Evolutionary conservation across 371 early-diverging fungal genomes (phyloP).

Genomic region (Apophysomyces variabilis): DNA sequence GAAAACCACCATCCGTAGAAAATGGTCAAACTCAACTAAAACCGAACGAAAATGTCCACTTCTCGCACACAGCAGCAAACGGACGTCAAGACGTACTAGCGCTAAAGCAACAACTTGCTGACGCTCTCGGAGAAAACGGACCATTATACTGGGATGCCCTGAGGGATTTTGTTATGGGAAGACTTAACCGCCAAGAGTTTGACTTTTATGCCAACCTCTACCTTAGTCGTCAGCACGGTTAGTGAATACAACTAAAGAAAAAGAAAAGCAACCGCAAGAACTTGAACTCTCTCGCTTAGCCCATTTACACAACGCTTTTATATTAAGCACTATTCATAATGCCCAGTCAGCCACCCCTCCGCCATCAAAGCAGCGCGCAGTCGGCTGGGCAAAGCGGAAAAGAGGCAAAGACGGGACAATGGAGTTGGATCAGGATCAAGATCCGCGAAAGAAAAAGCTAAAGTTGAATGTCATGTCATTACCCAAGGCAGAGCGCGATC

Average conservation of each 20-base stretch:
- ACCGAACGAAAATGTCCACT: slow-evolving; percentile 21
- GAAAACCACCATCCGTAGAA: neutral
- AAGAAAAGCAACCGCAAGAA: neutral
- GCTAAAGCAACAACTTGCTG: slow-evolving; percentile 79
- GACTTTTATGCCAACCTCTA: slow-evolving; percentile 79
- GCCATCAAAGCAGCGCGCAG: slow-evolving; percentile 64
- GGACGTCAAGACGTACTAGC: slow-evolving; percentile 74
- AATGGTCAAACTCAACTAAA: slow-evolving; percentile 6
- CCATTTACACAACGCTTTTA: slow-evolving; percentile 78
- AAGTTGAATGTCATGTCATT: slow-evolving; percentile 77
- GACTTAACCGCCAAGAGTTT: slow-evolving; percentile 77
- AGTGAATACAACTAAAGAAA: neutral
- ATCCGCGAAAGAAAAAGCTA: slow-evolving; percentile 62
- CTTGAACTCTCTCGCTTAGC: slow-evolving; percentile 45
- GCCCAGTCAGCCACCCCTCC: slow-evolving; percentile 75
- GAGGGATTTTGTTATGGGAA: slow-evolving; percentile 78
- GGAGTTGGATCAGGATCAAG: slow-evolving; percentile 46
- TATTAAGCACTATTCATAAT: slow-evolving; percentile 79
- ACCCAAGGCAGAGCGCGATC: slow-evolving; percentile 72
- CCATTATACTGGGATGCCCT: slow-evolving; percentile 80
- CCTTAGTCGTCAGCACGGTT: slow-evolving; percentile 67
- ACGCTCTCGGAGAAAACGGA: slow-evolving; percentile 79
- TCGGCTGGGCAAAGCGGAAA: slow-evolving; percentile 70
- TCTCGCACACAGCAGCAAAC: slow-evolving; percentile 36
- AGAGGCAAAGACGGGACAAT: slow-evolving; percentile 55